A percentile compares a stretch with the other conserved stretches of the same genome.
Evolutionary conservation across 257 asterid genomes (phyloP).

Genomic region (Agastache rugosa): DNA sequence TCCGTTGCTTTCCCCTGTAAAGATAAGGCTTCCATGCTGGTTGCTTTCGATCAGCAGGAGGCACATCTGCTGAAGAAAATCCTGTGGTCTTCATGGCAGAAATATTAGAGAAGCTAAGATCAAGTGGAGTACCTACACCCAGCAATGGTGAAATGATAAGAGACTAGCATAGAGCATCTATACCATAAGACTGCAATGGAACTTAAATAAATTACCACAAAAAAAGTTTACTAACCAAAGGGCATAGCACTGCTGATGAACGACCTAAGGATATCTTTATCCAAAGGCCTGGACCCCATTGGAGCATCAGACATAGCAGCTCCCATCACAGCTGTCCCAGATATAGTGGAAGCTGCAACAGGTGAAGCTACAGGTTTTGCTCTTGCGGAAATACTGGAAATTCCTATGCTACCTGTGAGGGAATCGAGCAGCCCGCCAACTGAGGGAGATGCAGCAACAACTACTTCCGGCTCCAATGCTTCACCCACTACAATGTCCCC

Average conservation of each 20-base stretch:
- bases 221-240: slow-evolving; percentile 75
- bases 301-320: slow-evolving; percentile 71
- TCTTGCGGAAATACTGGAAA: slow-evolving; percentile 80
- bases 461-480: slow-evolving; percentile 82
- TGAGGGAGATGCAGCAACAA: slow-evolving; percentile 76
- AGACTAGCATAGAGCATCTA: slow-evolving; percentile 17
- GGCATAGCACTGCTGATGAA: slow-evolving; percentile 91
- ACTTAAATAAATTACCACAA: slow-evolving; percentile 26
- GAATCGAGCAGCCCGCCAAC: slow-evolving; percentile 97
- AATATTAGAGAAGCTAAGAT: slow-evolving; percentile 80
- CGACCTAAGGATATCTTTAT: slow-evolving; percentile 84
- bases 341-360: slow-evolving; percentile 70
- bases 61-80: slow-evolving; percentile 79
- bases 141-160: slow-evolving; percentile 27
- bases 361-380: slow-evolving; percentile 87
- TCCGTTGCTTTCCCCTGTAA: slow-evolving; percentile 87
- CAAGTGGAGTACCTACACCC: slow-evolving; percentile 83
- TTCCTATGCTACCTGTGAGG: slow-evolving; percentile 94
- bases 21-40: slow-evolving; percentile 99
- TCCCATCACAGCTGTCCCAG: slow-evolving; percentile 71
- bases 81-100: slow-evolving; percentile 76
- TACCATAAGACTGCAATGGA: background rate
- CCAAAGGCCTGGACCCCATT: slow-evolving; percentile 82
- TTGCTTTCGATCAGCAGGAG: slow-evolving; percentile 88
- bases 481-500: slow-evolving; percentile 90